Evolutionary conservation across 2,329 filamentous ascomycete species (phyloP).

Genomic region (Trichoderma hamatum): DNA sequence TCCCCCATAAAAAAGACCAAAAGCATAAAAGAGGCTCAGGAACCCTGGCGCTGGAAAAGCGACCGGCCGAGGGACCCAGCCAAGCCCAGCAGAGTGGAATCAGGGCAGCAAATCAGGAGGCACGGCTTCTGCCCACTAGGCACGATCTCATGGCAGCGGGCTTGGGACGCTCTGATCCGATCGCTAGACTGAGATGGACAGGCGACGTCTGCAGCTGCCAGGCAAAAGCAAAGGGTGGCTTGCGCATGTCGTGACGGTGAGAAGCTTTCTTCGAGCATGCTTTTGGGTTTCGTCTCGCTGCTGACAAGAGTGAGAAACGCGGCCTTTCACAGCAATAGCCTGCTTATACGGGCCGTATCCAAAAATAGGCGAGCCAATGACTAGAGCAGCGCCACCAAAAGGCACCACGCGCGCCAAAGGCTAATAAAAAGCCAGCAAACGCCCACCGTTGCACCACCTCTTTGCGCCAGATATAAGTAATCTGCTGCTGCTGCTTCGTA

Average conservation of each 20-base stretch:
- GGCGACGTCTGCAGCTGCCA: not conserved
- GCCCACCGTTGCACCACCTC: not conserved
- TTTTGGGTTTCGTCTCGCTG: not conserved
- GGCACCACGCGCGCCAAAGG: not conserved
- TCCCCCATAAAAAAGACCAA: not conserved
- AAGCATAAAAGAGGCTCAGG: conserved; percentile 15
- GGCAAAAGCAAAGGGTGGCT: not conserved
- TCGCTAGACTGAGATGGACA: not conserved
- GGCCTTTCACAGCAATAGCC: not conserved
- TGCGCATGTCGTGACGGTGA: not conserved
- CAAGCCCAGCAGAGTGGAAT: not conserved
- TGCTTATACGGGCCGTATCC: conserved; percentile 10
- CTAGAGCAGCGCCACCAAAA: not conserved
- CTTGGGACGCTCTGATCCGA: not conserved
- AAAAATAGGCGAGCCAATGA: conserved; percentile 23
- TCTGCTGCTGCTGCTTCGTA: not conserved
- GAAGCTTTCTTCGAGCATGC: not conserved
- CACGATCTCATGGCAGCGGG: conserved; percentile 1
- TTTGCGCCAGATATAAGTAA: not conserved
- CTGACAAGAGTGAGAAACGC: not conserved
- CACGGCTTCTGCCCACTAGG: not conserved
- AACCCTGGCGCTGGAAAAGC: conserved; percentile 4
- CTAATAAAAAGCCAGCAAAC: not conserved
- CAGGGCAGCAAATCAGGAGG: conserved; percentile 16
- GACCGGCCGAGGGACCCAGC: not conserved